Evolutionary conservation across 331 rosid species (phyloP), one percentile per base, ranked within the genome.

Genomic region (Pyracantha coccinea): DNA sequence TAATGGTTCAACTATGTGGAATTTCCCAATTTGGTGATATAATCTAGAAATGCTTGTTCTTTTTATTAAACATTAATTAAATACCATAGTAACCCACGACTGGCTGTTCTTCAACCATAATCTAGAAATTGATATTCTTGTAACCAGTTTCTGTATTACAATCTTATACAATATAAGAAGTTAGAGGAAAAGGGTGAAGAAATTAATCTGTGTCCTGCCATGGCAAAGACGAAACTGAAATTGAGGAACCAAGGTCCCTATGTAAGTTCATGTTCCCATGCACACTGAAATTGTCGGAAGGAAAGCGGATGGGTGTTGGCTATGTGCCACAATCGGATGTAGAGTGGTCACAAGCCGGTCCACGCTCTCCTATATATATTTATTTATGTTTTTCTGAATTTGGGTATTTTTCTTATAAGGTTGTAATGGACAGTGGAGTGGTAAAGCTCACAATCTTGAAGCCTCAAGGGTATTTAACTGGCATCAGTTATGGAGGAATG

Each of bases 191-290:
- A 17, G 20, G 45, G 61, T 16, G 59, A 57, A 16, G 33, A 77
- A 80, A 55, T 17, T 9, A 10, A 29, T 25, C 74, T 0, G 45
- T 35, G 7, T 16, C 54, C 52, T 69, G 32, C 69, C 15, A 76
- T 78, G 86, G 78, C 78, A 70, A 79, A 68, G 77, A 72, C 47
- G 63, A 79, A 85, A 21, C 77, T 82, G 75, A 85, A 73, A 50
- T 19, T 79, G 70, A 70, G 50, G 53, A 73, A 25, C 71, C 65
- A 77, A 80, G 87, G 54, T 50, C 33, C 82, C 5, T 28, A 81
- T 61, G 88, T 78, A 62, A 67, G 83, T 75, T 74, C 54, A 13
- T 21, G 33, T 7, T 21, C 27, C n/a, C n/a, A 0, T 13, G 17
- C 35, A 57, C 14, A 55, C 5, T 20, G 15, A 55, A n/a, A 47